These are phyloP conservation scores for Spatholobus suberectus DNA, from an alignment of 306 rosid species.

Conservation along the genomic window DNA sequence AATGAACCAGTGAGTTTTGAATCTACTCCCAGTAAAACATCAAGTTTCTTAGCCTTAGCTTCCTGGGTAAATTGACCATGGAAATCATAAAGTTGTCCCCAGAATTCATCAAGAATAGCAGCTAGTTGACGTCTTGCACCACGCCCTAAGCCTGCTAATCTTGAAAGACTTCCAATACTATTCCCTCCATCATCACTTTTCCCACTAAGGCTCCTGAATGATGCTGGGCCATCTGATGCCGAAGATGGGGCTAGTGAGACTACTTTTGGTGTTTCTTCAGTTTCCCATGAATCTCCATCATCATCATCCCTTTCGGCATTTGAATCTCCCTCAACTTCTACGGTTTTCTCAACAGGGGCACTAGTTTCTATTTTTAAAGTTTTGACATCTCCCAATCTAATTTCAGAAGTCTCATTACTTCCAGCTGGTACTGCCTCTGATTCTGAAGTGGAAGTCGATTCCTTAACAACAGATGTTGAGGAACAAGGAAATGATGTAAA, in stretches of 20 bases:
- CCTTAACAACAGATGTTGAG: slow-evolving; percentile 44
- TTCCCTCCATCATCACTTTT: slow-evolving; percentile 90
- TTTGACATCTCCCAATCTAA: slow-evolving; percentile 42
- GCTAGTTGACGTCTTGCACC: slow-evolving; percentile 95
- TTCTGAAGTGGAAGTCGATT: slow-evolving; percentile 50
- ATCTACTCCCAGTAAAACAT: slow-evolving; percentile 66
- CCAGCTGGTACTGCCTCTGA: slow-evolving; percentile 51
- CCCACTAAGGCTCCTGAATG: slow-evolving; percentile 89
- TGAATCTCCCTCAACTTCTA: slow-evolving; percentile 61
- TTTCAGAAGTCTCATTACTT: slow-evolving; percentile 53
- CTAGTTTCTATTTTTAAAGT: slow-evolving; percentile 45
- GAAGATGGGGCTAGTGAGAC: slow-evolving; percentile 54
- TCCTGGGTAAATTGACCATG: slow-evolving; percentile 70
- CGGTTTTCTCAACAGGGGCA: slow-evolving; percentile 58
- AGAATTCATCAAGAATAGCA: slow-evolving; percentile 77
- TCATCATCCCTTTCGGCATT: slow-evolving; percentile 74
- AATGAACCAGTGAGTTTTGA: slow-evolving; percentile 50
- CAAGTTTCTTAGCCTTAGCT: slow-evolving; percentile 75
- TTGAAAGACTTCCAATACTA: slow-evolving; percentile 91
- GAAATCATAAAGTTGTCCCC: slow-evolving; percentile 89
- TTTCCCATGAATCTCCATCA: slow-evolving; percentile 80
- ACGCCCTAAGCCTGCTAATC: slow-evolving; percentile 93
- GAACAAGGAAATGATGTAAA: slow-evolving; percentile 45
- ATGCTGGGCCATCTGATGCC: slow-evolving; percentile 84
- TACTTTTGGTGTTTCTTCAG: slow-evolving; percentile 69